Evolutionary conservation across 2,329 filamentous ascomycete genomes (phyloP), one percentile per base, ranked within the genome.

Genomic region (Neopestalotiopsis sp.): DNA sequence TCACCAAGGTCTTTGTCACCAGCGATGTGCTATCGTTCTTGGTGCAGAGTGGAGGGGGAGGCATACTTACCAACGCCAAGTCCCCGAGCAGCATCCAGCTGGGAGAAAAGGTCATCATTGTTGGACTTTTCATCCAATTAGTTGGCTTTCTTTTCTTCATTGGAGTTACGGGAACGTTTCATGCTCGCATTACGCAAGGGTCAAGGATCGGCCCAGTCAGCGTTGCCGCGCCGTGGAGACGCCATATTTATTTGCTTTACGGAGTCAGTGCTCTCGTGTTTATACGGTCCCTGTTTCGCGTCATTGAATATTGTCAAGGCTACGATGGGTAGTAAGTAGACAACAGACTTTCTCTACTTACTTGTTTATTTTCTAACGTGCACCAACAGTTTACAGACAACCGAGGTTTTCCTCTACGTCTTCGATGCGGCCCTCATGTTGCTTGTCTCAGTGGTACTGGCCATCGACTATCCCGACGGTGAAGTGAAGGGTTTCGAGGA

Each of bases 351-450:
- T n/a, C n/a, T n/a, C n/a, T n/a, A n/a, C n/a, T 34, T 2, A 34
- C 24, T 34, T 28, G 1, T 20, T 24, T 4, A 13, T 30, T 5
- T 17, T n/a, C 42, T 49, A 30, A 59, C 57, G 6, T n/a, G n/a
- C n/a, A n/a, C n/a, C n/a, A 5, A 17, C 20, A 59, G 24, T 32
- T 4, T 62, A 3, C 30, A 62, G 30, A 34, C 60, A 32, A 62
- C 17, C 13, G 59, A 62, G 59, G 34, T 62, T 1, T 62, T 34
- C n/a, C 59, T 62, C 3, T 62, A 62, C 17, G 14, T 62, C 12
- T 62, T 62, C 30, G 59, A 62, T 32, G 59, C 59, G 10, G 32
- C 30, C 4, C 38, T 62, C 32, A 62, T 62, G 59, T 28, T 62
- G 20, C 9, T 62, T 40, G 17, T 62, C 57, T 30, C 14, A 4